Evolutionary conservation across 768 basidiomycete species (phyloP).

Genomic region (Pholiota microspora): DNA sequence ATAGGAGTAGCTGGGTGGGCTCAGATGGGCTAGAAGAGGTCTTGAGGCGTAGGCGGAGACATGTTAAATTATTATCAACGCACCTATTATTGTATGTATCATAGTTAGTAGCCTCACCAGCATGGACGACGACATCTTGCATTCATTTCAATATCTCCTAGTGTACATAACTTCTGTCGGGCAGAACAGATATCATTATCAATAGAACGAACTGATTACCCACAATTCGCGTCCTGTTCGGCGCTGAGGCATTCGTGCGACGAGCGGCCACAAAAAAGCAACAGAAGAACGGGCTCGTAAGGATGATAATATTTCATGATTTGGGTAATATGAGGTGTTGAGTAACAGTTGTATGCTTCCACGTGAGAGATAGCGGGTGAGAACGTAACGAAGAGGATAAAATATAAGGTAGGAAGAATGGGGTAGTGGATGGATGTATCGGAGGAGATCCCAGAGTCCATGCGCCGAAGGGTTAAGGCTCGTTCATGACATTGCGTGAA

Average conservation of each 20-base stretch:
- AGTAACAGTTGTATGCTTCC: constrained; percentile 6
- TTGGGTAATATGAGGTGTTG: constrained; percentile 1
- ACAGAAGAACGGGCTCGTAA: not conserved
- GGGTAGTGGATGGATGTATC: constrained; percentile 8
- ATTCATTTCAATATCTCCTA: not conserved
- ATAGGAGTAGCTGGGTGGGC: not conserved
- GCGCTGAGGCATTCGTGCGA: no score
- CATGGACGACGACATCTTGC: constrained; percentile 11
- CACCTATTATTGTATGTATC: constrained; percentile 20
- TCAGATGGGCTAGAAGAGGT: not conserved
- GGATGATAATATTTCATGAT: constrained; percentile 1
- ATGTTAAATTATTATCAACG: constrained; percentile 16
- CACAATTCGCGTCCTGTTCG: no score
- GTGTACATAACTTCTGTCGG: constrained; percentile 2
- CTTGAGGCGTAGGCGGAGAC: not conserved
- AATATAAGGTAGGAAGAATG: constrained; percentile 13
- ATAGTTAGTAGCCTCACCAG: constrained; percentile 17
- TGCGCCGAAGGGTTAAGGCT: not conserved
- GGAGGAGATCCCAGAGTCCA: constrained; percentile 4
- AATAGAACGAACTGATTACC: not conserved
- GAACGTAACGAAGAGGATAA: not conserved
- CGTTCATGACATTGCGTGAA: constrained; percentile 4
- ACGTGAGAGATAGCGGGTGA: not conserved
- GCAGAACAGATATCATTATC: constrained; percentile 4
- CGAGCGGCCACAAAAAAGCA: no score